These are phyloP conservation scores for Catenaria anguillulae DNA, from an alignment of 371 early-diverging fungal genomes.

Conservation along the genomic window DNA sequence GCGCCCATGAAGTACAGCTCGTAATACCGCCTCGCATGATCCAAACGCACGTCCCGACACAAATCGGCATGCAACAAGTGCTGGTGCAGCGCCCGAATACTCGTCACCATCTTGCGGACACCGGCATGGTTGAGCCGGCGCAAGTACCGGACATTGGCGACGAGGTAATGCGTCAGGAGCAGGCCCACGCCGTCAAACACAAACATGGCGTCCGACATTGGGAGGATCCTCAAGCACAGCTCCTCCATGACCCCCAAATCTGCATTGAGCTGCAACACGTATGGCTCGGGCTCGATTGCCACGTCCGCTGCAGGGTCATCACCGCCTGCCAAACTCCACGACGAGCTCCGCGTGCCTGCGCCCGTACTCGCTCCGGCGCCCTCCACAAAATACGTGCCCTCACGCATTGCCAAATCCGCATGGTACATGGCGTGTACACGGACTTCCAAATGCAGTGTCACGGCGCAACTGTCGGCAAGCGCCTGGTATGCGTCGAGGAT, in stretches of 20 bases:
- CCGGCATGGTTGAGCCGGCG: conserved; percentile 56
- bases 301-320: conserved; percentile 25
- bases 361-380: neutral
- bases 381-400: conserved; percentile 29
- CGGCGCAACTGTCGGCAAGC: conserved; percentile 61
- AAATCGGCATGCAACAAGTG: conserved; percentile 63
- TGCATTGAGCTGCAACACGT: conserved; percentile 58
- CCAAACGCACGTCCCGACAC: conserved; percentile 49
- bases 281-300: conserved; percentile 68
- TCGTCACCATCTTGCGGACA: conserved; percentile 60
- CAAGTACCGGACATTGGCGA: conserved; percentile 56
- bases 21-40: conserved; percentile 54
- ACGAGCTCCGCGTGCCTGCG: too few relatives aligned
- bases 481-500: conserved; percentile 27
- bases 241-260: conserved; percentile 64
- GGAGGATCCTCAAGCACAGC: conserved; percentile 4
- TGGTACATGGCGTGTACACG: conserved; percentile 76
- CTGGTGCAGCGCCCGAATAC: conserved; percentile 70
- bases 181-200: conserved; percentile 67
- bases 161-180: conserved; percentile 52
- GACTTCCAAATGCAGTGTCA: conserved; percentile 65
- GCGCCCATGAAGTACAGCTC: conserved; percentile 45
- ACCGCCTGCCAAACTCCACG: too few relatives aligned
- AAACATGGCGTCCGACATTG: conserved; percentile 26
- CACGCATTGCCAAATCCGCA: conserved; percentile 77